Evolutionary conservation across 2,329 filamentous ascomycete genomes (phyloP), one percentile per base, ranked within the genome.

Genomic region (Incumbomyces delicatus): DNA sequence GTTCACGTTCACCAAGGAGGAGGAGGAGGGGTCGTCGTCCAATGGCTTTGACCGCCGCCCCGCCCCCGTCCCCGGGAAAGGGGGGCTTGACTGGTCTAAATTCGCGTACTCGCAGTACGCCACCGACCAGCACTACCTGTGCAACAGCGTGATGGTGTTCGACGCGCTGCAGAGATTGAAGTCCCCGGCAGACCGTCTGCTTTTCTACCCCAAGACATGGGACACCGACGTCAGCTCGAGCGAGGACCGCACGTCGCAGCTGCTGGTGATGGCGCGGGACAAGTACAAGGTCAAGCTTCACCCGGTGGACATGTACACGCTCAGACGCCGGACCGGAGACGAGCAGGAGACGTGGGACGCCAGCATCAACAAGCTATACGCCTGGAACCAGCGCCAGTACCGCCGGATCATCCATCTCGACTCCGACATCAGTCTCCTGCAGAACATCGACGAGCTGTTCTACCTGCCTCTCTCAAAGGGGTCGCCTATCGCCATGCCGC

Each of bases 391-490:
- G 44, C 77, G 75, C 0, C 70, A 80, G 46, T 85, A 84, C 59
- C 63, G 72, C 16, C 70, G 77, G 33, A 67, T 80, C 17, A 66
- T 80, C 30, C 68, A 73, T 42, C 63, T 80, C 38, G 77, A 86
- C 60, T 81, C 80, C 7, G 82, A 87, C 57, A 70, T 77, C 17
- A 75, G 75, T 1, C 64, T 87, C 2, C 70, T 83, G 3, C 69
- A 80, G 49, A 64, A 70, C 17, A 75, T 87, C 70, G 83, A 87
- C 54, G 81, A 86, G 46, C 70, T 87, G 0, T 87, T 87, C 63
- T 72, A 82, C 22, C 67, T 83, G 1, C 83, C 83, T 0, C 38
- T 41, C 6, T 41, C 38, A 10, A 12, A 27, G 3, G 60, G 66
- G 1, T 71, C 74, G 1, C 67, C 74, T 1, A 72, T 83, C 3